These are phyloP conservation scores for Dendrobium chrysotoxum DNA, from an alignment of 106 monocot species.

Conservation along the genomic window DNA sequence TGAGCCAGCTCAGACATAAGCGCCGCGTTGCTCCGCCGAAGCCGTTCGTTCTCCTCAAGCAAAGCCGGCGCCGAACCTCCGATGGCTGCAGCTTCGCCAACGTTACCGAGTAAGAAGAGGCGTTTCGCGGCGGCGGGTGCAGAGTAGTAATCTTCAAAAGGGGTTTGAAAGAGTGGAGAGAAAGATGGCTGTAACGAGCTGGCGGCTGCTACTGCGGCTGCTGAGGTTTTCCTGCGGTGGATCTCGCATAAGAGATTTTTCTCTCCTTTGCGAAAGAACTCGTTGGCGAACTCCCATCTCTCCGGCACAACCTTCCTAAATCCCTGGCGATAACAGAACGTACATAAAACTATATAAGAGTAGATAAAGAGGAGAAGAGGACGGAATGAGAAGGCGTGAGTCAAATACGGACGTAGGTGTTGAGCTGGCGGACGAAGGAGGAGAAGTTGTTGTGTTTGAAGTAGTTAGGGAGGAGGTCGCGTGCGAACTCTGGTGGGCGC, in stretches of 20 bases:
- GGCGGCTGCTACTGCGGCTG: slow-evolving; percentile 3
- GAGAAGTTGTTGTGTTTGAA: slow-evolving; percentile 97
- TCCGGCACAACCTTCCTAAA: slow-evolving; percentile 73
- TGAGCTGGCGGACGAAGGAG: slow-evolving; percentile 91
- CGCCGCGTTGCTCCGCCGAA: slow-evolving; percentile 63
- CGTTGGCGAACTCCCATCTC: slow-evolving; percentile 79
- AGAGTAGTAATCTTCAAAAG: slow-evolving; percentile 4
- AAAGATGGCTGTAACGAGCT: slow-evolving; percentile 4
- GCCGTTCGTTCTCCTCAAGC: slow-evolving; percentile 83
- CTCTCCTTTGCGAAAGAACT: slow-evolving; percentile 60
- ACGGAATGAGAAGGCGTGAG: not conserved
- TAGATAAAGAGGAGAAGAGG: not conserved
- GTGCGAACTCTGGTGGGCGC: slow-evolving; percentile 82
- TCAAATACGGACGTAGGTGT: slow-evolving; percentile 48
- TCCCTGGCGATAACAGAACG: slow-evolving; percentile 26
- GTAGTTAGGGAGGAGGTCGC: slow-evolving; percentile 79
- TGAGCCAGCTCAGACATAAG: slow-evolving; percentile 74
- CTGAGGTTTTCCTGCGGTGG: slow-evolving; percentile 44
- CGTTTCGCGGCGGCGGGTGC: not conserved
- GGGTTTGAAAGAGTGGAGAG: not conserved
- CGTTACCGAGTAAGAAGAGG: not conserved
- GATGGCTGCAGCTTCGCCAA: not conserved
- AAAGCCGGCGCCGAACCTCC: slow-evolving; percentile 16
- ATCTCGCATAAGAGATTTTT: slow-evolving; percentile 58
- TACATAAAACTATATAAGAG: not conserved